Conservation (phyloP, 2,329 filamentous ascomycete species). For the Calonectria pseudoreteaudii region DNA sequence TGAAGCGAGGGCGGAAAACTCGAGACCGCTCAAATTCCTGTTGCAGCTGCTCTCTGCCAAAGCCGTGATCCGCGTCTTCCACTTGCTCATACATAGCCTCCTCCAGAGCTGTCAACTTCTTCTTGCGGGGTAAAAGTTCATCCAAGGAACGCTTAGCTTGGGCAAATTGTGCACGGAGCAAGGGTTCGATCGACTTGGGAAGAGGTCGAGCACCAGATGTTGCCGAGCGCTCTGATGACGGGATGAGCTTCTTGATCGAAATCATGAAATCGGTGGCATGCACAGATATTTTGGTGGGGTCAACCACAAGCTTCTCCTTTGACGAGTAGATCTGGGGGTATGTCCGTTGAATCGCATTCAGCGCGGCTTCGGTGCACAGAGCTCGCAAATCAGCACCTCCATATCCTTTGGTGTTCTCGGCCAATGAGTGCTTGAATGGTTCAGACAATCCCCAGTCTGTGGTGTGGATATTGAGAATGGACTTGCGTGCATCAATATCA, state of each 20-base stretch:
- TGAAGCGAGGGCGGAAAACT: constrained; percentile 87
- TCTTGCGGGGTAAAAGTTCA: constrained; percentile 83
- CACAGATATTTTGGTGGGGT: constrained; percentile 85
- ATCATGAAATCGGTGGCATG: constrained; percentile 97
- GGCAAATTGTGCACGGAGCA: constrained; percentile 79
- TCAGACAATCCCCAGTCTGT: constrained; percentile 89
- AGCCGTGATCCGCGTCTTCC: constrained; percentile 83
- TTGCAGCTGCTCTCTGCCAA: constrained; percentile 81
- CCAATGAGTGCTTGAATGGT: constrained; percentile 84
- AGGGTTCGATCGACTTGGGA: constrained; percentile 82
- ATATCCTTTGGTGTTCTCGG: constrained; percentile 93
- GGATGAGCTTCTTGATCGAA: constrained; percentile 94
- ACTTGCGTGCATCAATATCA: constrained; percentile 80
- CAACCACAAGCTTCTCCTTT: constrained; percentile 88
- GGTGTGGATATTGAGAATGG: constrained; percentile 96
- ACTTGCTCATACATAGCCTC: constrained; percentile 94
- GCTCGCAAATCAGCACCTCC: constrained; percentile 95
- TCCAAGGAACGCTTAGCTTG: constrained; percentile 78
- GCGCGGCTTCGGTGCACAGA: constrained; percentile 92
- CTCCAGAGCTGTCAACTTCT: constrained; percentile 88
- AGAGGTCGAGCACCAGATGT: constrained; percentile 86
- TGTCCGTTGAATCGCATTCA: constrained; percentile 94
- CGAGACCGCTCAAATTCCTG: constrained; percentile 88
- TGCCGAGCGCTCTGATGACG: constrained; percentile 91
- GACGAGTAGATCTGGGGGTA: constrained; percentile 97